Conservation (phyloP, 495 filamentous ascomycete species). For the Neurospora tetraspora region DNA sequence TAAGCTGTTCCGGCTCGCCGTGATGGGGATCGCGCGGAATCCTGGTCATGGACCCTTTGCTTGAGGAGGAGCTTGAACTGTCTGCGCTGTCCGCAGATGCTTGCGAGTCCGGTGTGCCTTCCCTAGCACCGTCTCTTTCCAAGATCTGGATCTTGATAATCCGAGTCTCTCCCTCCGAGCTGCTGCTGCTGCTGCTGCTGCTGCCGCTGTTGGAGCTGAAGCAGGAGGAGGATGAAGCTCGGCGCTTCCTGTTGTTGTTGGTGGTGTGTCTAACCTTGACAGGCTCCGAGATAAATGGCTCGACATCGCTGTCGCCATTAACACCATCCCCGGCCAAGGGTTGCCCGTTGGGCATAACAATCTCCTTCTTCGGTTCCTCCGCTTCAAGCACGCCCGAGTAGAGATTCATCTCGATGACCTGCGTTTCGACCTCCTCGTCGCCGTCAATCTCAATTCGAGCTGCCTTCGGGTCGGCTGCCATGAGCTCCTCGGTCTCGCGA, state of each 20-base stretch:
- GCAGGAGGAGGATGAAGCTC: constrained; percentile 1
- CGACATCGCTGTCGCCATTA: not conserved
- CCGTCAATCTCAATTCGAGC: constrained; percentile 14
- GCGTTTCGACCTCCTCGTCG: constrained; percentile 5
- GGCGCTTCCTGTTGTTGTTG: constrained; percentile 13
- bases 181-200: constrained; percentile 3
- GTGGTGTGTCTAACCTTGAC: not conserved
- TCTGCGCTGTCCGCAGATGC: not conserved
- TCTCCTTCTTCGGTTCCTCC: constrained; percentile 3
- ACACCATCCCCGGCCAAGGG: not conserved
- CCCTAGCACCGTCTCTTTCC: not conserved
- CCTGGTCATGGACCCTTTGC: not conserved
- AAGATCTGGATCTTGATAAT: constrained; percentile 15
- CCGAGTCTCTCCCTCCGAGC: constrained; percentile 4
- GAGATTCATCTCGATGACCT: constrained; percentile 17
- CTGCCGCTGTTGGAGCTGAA: not conserved
- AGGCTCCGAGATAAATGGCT: not conserved
- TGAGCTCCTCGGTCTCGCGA: constrained; percentile 13
- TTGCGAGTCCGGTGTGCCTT: not conserved
- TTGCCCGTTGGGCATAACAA: not conserved
- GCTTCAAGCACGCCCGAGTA: constrained; percentile 11
- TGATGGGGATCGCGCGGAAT: too few species aligned
- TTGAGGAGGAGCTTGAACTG: not conserved
- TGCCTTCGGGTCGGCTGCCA: constrained; percentile 12
- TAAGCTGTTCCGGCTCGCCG: too few species aligned